Percentiles rank a stretch among this genome's conserved stretches.
phyloP scores from a whole-genome alignment of 2,329 filamentous ascomycete genomes.

The Talaromyces pinophilus region DNA sequence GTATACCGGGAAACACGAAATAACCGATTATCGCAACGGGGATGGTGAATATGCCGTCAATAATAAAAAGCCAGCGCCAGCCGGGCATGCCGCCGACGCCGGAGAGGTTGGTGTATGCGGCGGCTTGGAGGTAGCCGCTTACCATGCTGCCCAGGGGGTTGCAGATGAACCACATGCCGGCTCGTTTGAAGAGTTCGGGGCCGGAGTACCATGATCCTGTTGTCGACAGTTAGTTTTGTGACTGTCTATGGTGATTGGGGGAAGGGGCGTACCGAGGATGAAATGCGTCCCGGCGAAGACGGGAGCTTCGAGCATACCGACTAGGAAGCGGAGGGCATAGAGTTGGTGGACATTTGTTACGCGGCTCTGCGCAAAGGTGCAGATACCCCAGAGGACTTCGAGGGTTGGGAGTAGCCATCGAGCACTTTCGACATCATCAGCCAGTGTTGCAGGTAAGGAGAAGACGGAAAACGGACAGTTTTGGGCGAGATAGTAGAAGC shows the following conservation, averaged over 20 bases:
- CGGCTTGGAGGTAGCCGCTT: constrained; percentile 55
- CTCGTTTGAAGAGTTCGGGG: constrained; percentile 55
- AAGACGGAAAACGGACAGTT: constrained; percentile 26
- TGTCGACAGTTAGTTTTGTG: not conserved
- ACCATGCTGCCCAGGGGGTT: constrained; percentile 31
- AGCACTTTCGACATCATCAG: not conserved
- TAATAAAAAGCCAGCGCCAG: constrained; percentile 61
- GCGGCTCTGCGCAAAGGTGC: constrained; percentile 38
- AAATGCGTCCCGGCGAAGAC: constrained; percentile 34
- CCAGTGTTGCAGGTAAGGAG: not conserved
- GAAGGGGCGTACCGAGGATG: constrained; percentile 29
- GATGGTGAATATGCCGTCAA: constrained; percentile 57
- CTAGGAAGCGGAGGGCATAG: constrained; percentile 38
- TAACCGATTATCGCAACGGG: constrained; percentile 59
- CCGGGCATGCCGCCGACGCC: constrained; percentile 53
- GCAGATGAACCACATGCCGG: constrained; percentile 57
- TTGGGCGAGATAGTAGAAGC: constrained; percentile 35
- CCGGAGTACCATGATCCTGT: constrained; percentile 46
- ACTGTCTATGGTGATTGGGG: not conserved
- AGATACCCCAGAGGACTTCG: constrained; percentile 39
- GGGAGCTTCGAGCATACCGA: constrained; percentile 35
- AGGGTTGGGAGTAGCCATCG: not conserved
- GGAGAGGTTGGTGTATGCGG: constrained; percentile 55
- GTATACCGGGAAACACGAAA: constrained; percentile 49
- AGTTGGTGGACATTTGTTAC: constrained; percentile 37